Percentiles rank a stretch among this genome's conserved stretches.
Evolutionary conservation across 192 early-diverging fungal species (phyloP).

Genomic region (Gigaspora rosea): DNA sequence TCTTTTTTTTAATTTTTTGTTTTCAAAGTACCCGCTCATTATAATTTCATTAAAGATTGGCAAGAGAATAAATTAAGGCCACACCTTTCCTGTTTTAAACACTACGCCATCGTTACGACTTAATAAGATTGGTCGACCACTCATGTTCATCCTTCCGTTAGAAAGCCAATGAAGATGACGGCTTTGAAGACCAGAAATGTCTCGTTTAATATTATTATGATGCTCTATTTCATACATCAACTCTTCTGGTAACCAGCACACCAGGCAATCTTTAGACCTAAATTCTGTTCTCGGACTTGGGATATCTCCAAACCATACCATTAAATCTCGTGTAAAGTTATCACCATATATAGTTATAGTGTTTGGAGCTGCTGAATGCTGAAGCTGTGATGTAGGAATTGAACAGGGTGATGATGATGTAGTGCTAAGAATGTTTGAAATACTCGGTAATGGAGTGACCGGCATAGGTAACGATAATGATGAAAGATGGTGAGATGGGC

Average conservation of each 20-base stretch:
- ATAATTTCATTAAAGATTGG: too few relatives aligned
- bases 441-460: constrained; percentile 21
- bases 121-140: constrained; percentile 36
- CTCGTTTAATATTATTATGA: constrained; percentile 34
- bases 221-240: constrained; percentile 33
- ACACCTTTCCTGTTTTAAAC: constrained; percentile 40
- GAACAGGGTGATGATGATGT: constrained; percentile 26
- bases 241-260: constrained; percentile 49
- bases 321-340: constrained; percentile 71
- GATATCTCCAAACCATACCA: constrained; percentile 71
- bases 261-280: constrained; percentile 47
- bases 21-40: too few relatives aligned
- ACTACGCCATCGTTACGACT: constrained; percentile 44
- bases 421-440: constrained; percentile 3
- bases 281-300: constrained; percentile 52
- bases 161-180: constrained; percentile 4
- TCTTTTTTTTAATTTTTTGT: too few relatives aligned
- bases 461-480: constrained; percentile 3
- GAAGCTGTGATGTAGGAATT: constrained; percentile 17
- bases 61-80: constrained; percentile 27
- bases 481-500: constrained; percentile 35
- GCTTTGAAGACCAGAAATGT: constrained; percentile 5
- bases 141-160: constrained; percentile 4
- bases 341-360: constrained; percentile 65
- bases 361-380: constrained; percentile 26